These are phyloP conservation scores for Kokia cookei DNA, from an alignment of 441 rosid species.

Conservation along the genomic window DNA sequence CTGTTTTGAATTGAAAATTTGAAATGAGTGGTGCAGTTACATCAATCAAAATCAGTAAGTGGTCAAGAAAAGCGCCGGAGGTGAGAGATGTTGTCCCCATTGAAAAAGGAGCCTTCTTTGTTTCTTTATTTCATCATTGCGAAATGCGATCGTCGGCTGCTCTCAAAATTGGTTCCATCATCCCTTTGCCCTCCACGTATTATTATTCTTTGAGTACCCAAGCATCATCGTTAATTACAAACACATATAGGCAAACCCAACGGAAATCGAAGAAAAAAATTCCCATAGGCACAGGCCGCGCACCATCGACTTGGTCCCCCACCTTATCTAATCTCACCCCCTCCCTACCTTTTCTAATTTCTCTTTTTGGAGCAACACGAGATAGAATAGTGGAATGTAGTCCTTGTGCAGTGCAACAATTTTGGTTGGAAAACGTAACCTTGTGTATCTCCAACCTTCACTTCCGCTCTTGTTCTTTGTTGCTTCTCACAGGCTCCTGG, in stretches of 20 bases:
- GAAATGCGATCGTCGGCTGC: not conserved
- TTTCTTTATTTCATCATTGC: not conserved
- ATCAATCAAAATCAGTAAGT: not conserved
- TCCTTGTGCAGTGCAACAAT: too few species aligned
- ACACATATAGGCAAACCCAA: not conserved
- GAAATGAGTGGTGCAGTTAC: not conserved
- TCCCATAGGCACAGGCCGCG: not conserved
- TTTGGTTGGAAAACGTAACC: too few species aligned
- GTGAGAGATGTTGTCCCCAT: not conserved
- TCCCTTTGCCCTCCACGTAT: not conserved
- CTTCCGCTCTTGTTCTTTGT: too few species aligned
- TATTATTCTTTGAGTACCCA: not conserved
- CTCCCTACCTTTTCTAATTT: too few species aligned
- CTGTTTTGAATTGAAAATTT: too few species aligned
- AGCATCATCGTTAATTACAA: not conserved
- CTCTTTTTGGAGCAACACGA: too few species aligned
- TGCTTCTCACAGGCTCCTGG: too few species aligned
- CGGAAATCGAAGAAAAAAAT: not conserved
- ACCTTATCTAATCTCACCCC: too few species aligned
- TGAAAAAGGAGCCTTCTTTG: not conserved
- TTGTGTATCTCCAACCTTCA: too few species aligned
- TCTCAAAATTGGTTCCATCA: not conserved
- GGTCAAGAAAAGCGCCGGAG: conserved; percentile 9
- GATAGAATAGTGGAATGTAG: too few species aligned
- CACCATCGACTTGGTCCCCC: not conserved